Percentiles rank a stretch among this genome's conserved stretches.
phyloP scores from a whole-genome alignment of 148 eudicot species.

The Hydrangea macrophylla region DNA sequence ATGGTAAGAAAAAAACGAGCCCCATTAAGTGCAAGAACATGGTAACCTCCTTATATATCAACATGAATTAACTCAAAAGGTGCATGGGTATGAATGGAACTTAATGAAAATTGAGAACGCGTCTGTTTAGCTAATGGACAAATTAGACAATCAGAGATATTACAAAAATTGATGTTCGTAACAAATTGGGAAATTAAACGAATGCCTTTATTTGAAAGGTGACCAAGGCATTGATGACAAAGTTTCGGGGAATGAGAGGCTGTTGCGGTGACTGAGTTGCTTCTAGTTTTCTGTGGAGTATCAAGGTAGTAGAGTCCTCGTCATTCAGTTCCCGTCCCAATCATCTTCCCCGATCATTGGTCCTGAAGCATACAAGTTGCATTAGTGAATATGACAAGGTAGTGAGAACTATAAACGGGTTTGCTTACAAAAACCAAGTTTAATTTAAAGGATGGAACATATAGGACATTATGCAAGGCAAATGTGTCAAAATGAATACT shows the following conservation, averaged over 20 bases:
- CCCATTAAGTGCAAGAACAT: no score
- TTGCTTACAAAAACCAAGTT: not conserved
- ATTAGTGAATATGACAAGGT: not conserved
- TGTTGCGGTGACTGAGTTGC: no score
- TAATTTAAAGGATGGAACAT: no score
- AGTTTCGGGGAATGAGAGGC: no score
- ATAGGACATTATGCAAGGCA: not conserved
- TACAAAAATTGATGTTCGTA: no score
- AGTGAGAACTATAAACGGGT: not conserved
- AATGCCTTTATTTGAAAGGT: no score
- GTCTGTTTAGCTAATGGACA: not conserved
- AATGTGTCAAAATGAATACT: not conserved
- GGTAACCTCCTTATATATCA: slow-evolving; percentile 6
- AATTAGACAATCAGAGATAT: not conserved
- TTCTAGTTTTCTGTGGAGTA: no score
- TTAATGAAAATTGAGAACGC: not conserved
- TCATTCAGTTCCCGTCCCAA: no score
- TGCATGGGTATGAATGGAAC: not conserved
- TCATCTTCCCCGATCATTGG: slow-evolving; percentile 4
- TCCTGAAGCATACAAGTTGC: not conserved
- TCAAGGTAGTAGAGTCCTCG: no score
- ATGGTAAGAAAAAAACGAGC: no score
- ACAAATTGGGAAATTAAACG: no score
- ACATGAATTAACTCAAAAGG: slow-evolving; percentile 7
- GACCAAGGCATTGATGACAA: no score